phyloP scores from a whole-genome alignment of 352 stramenopile species.

The Phytophthora crassamura region DNA sequence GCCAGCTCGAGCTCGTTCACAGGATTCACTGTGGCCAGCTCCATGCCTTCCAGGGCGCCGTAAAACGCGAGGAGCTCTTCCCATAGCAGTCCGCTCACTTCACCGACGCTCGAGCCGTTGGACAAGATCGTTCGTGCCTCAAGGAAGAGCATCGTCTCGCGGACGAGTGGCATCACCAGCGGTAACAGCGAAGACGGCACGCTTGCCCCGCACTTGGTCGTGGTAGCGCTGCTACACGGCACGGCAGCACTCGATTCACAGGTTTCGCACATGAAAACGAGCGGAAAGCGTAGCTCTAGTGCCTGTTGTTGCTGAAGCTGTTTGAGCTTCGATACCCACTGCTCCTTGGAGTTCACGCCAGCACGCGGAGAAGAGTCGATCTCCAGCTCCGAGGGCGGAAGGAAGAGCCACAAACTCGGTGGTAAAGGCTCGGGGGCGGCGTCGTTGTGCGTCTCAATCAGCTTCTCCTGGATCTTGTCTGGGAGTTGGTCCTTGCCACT shows the following conservation, averaged over 20 bases:
- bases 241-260: constrained; percentile 30
- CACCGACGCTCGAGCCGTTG: constrained; percentile 35
- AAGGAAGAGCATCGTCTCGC: constrained; percentile 71
- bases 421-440: constrained; percentile 37
- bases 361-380: constrained; percentile 27
- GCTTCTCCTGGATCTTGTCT: background rate
- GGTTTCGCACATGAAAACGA: constrained; percentile 72
- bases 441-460: background rate
- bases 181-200: constrained; percentile 60
- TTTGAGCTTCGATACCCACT: constrained; percentile 57
- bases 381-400: constrained; percentile 51
- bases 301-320: constrained; percentile 40
- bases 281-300: constrained; percentile 54
- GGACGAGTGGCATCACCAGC: constrained; percentile 64
- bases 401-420: constrained; percentile 71
- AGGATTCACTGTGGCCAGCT: constrained; percentile 54
- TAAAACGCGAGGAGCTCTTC: constrained; percentile 64
- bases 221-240: constrained; percentile 28
- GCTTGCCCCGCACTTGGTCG: constrained; percentile 32
- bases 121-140: constrained; percentile 58
- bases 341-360: constrained; percentile 44
- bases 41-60: constrained; percentile 58
- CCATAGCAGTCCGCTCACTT: constrained; percentile 64
- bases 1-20: constrained; percentile 62
- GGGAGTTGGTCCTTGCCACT: constrained; percentile 23